phyloP scores from a whole-genome alignment of 306 rosid species.

The Malus sieversii region DNA sequence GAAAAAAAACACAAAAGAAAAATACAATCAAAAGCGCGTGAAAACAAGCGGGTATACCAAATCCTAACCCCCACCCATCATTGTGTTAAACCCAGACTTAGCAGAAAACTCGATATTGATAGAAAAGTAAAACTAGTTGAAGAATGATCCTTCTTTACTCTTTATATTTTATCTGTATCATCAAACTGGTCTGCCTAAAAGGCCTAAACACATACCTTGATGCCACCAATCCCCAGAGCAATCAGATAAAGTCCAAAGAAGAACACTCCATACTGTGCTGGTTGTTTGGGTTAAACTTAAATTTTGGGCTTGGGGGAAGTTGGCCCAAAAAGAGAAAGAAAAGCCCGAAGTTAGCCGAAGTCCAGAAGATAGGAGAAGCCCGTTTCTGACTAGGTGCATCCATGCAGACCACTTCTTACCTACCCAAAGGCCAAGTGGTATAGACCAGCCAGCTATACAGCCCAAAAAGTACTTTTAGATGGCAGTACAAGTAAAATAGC shows the following conservation, averaged over 20 bases:
- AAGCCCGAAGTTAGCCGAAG: no score
- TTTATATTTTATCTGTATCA: constrained; percentile 76
- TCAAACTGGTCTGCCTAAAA: constrained; percentile 98
- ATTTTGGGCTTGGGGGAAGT: no score
- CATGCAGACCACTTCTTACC: no score
- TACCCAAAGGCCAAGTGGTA: no score
- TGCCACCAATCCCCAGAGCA: constrained; percentile 94
- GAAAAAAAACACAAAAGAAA: no score
- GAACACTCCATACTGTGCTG: constrained; percentile 76
- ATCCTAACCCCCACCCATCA: constrained; percentile 94
- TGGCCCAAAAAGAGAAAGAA: no score
- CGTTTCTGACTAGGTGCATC: no score
- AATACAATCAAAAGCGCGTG: no score
- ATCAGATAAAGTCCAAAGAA: constrained; percentile 87
- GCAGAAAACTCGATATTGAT: constrained; percentile 68
- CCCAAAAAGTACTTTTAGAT: no score
- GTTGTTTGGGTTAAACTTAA: not conserved
- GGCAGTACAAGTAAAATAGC: no score
- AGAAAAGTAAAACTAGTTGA: constrained; percentile 95
- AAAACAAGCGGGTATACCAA: constrained; percentile 86
- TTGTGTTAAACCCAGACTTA: constrained; percentile 91
- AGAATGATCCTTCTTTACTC: constrained; percentile 83
- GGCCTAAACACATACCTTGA: constrained; percentile 88
- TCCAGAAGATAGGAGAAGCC: no score
- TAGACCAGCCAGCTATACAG: no score